phyloP scores from a whole-genome alignment of 192 early-diverging fungal species.

The Spinellus fusiger region DNA sequence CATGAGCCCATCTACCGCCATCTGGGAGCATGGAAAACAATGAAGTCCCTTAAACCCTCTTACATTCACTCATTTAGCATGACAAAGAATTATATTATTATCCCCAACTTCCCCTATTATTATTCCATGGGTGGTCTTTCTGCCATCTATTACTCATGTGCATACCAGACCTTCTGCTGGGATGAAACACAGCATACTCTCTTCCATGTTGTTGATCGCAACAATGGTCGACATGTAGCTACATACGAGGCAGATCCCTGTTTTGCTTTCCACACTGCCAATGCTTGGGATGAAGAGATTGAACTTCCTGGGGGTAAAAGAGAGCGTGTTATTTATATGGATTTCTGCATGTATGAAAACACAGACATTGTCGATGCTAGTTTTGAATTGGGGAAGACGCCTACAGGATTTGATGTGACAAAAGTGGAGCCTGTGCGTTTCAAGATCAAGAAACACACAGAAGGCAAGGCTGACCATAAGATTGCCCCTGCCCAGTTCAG shows the following conservation, averaged over 20 bases:
- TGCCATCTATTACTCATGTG: slow-evolving; percentile 33
- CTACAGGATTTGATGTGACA: slow-evolving; percentile 12
- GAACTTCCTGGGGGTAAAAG: slow-evolving; percentile 14
- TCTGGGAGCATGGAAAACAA: slow-evolving; percentile 22
- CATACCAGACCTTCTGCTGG: slow-evolving; percentile 43
- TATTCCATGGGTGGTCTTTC: slow-evolving; percentile 33
- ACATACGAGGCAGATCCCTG: slow-evolving; percentile 36
- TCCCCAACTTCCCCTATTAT: slow-evolving; percentile 42
- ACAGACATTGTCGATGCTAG: slow-evolving; percentile 33
- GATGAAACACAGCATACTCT: slow-evolving; percentile 31
- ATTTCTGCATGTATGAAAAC: slow-evolving; percentile 31
- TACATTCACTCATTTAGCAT: slow-evolving; percentile 46
- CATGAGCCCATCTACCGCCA: slow-evolving; percentile 27
- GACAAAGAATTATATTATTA: slow-evolving; percentile 40
- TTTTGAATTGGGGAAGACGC: slow-evolving; percentile 24
- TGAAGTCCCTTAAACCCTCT: slow-evolving; percentile 24
- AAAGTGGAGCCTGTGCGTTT: slow-evolving; percentile 17
- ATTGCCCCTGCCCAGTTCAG: slow-evolving; percentile 28
- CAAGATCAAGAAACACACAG: slow-evolving; percentile 20
- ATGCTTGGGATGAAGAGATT: slow-evolving; percentile 39
- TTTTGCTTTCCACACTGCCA: slow-evolving; percentile 42
- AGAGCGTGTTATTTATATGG: slow-evolving; percentile 25
- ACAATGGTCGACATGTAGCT: slow-evolving; percentile 34
- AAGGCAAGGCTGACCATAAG: slow-evolving; percentile 9
- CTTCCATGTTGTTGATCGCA: slow-evolving; percentile 41